A percentile compares a stretch with the other conserved stretches of the same genome.
Evolutionary conservation across 345 rosid species (phyloP).

Genomic region (Combretum micranthum): DNA sequence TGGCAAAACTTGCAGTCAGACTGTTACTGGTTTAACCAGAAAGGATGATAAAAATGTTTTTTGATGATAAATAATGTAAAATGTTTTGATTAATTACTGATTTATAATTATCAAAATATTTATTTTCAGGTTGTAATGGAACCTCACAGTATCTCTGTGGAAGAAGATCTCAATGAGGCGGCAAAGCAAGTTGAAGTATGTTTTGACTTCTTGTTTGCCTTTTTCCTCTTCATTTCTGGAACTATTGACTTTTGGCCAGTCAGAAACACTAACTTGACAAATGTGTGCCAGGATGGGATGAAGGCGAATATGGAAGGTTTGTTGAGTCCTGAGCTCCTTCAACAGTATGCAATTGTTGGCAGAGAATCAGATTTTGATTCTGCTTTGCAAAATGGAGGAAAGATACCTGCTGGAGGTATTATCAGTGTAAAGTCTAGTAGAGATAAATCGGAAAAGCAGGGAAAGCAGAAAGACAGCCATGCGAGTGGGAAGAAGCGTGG

Average conservation of each 20-base stretch:
- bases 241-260: not conserved
- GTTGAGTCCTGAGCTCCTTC: conserved; percentile 57
- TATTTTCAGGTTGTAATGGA: conserved; percentile 49
- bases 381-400: conserved; percentile 53
- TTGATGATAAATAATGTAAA: not conserved
- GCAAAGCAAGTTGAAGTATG: conserved; percentile 83
- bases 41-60: not conserved
- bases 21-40: not conserved
- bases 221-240: not conserved
- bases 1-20: too few species aligned
- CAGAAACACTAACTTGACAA: not conserved
- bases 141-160: conserved; percentile 79
- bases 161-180: conserved; percentile 79
- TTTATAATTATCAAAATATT: not conserved
- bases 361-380: conserved; percentile 56
- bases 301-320: conserved; percentile 43
- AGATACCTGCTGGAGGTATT: conserved; percentile 48
- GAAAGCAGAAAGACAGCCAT: conserved; percentile 32
- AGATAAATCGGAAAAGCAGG: conserved; percentile 26
- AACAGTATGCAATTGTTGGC: conserved; percentile 55
- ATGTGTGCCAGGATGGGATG: conserved; percentile 51
- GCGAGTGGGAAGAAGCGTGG: conserved; percentile 49
- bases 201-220: not conserved
- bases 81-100: not conserved
- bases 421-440: conserved; percentile 56